Base-by-base conservation (phyloP, 2,329 filamentous ascomycete species). In the Colletotrichum tofieldiae region DNA sequence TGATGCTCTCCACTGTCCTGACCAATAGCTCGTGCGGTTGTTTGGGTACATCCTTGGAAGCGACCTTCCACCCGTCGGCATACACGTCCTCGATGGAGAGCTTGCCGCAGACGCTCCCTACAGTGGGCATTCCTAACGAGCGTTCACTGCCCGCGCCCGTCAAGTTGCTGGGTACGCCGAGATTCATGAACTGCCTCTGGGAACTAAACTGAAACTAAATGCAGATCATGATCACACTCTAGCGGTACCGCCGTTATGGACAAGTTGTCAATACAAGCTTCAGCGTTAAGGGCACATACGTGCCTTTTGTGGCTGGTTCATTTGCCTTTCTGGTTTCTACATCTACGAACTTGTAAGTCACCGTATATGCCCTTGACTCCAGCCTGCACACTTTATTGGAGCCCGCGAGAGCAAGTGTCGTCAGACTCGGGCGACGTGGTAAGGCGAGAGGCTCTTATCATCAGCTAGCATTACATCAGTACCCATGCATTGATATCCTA, bases 1-100 rank as follows among this genome's bases (percentile, higher is more conserved):
- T 76, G 66, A 74, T 37, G 35, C 8, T 77, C 71, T 68, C 73
- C 39, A 77, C 79, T 18, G 74, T 77, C 35, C 35, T 43, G 41
- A 18, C 18, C 41, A 11, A 43, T 43, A 43, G 14, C 16, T 43
- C 41, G 41, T 12, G 41, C 41, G 41, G 41, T 11, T 43, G 2
- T 9, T 5, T 43, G 41, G 41, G 14, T 3, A 18, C 11, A 12
- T 18, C 12, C 75, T 75, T 20, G 65, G 45, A 18, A 76, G 74
- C 26, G 64, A 75, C 43, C 43, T 65, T 3, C 77, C 75, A 0
- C 63, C 69, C 2, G 58, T 77, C 14, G 76, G 75, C 11, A 68
- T 73, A 1, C 74, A 76, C 1, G 73, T 81, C 2, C 73, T 76
- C 14, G 76, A 76, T 29, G 79, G 80, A 41, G 75, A 76, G 41